Base-by-base conservation (phyloP, 2,329 filamentous ascomycete genomes). In the Trichoderma simmonsii region DNA sequence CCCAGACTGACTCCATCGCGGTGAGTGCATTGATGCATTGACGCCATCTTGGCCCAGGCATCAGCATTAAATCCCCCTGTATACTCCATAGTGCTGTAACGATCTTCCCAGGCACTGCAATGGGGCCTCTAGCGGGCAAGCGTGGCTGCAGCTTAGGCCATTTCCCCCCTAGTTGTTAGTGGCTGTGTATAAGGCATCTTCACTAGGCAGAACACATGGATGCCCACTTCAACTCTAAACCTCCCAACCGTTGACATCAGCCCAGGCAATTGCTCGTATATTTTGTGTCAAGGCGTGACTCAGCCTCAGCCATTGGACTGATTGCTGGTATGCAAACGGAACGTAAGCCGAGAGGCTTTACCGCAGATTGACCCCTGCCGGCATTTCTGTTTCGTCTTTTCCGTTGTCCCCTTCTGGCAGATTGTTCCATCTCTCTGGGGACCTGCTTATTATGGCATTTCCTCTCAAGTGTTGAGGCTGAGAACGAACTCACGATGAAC, bases 151-250 rank as follows among this genome's bases (percentile, higher is more conserved):
- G 48, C 48, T 56, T 57, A n/a, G 32, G 61, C 36, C 61, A 28
- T 24, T 51, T 64, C 9, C 39, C 18, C 36, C 34, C 51, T 39
- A 28, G n/a, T 21, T 32, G 28, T 59, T 59, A 15, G 64, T 67
- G 64, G 51, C 64, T 67, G 64, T 30, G 64, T 57, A 6, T 34
- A 67, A 67, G 64, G 64, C 64, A 36, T 24, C 64, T 59, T 59
- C 56, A 39, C 64, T 24, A 43, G 64, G 64, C 64, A 67, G 64
- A 67, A 9, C 59, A 48, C 18, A 11, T 34, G 21, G 3, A 28
- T 15, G 24, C 51, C 51, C 51, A 56, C 21, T 39, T 39, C 59
- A 61, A 61, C 30, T 36, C 59, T 24, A 24, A 15, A 30, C 12
- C 14, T 61, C 32, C 21, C 15, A 36, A 36, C 59, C 14, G 2